These are phyloP conservation scores for Camellia sinensis DNA, from an alignment of 148 eudicot species.

Conservation along the genomic window DNA sequence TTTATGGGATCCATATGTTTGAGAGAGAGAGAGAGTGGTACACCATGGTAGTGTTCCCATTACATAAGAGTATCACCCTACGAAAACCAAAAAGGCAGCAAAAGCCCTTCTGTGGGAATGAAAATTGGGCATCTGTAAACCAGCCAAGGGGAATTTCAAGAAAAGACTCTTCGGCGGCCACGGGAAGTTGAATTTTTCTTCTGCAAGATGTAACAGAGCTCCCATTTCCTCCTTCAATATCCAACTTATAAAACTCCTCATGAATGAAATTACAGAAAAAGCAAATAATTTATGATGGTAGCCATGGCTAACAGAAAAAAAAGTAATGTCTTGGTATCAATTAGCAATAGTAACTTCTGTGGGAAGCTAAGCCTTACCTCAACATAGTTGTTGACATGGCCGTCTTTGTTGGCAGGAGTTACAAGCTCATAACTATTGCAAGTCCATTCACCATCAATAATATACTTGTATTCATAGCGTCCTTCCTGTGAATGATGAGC, in stretches of 20 bases:
- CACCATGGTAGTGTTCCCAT: too few species aligned
- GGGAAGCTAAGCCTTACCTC: slow-evolving; percentile 39
- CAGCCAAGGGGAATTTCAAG: too few species aligned
- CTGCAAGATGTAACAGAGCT: neutral
- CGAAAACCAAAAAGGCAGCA: too few species aligned
- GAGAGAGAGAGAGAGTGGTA: too few species aligned
- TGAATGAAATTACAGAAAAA: neutral
- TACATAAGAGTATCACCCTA: too few species aligned
- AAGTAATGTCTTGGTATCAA: neutral
- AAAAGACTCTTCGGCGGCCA: neutral
- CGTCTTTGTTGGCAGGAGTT: slow-evolving; percentile 65
- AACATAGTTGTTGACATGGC: slow-evolving; percentile 79
- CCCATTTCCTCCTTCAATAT: neutral
- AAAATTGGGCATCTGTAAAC: too few species aligned
- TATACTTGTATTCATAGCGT: slow-evolving; percentile 77
- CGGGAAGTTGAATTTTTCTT: neutral
- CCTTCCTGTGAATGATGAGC: slow-evolving; percentile 61
- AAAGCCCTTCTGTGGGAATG: too few species aligned
- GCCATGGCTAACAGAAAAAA: neutral
- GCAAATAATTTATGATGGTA: neutral
- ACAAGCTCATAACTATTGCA: slow-evolving; percentile 62
- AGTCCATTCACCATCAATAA: slow-evolving; percentile 84
- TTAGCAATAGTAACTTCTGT: neutral
- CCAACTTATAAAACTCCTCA: neutral
- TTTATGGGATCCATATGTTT: too few species aligned